These are phyloP conservation scores for Neopestalotiopsis rosae DNA, from an alignment of 2,329 filamentous ascomycete species.

Conservation along the genomic window DNA sequence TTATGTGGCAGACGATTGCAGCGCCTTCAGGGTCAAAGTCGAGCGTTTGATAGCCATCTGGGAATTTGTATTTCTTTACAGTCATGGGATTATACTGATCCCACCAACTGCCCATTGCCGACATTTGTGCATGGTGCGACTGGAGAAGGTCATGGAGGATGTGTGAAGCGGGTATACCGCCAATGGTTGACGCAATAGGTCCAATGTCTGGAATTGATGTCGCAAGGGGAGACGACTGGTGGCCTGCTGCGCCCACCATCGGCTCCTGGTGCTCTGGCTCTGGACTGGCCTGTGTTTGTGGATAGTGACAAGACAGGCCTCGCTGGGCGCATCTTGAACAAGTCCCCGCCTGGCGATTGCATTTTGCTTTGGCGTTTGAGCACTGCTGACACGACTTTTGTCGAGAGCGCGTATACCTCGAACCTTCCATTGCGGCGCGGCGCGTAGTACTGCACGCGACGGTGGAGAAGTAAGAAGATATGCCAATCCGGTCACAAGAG, in stretches of 20 bases:
- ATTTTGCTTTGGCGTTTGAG: constrained; percentile 44
- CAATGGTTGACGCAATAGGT: too few relatives aligned
- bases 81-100: not conserved
- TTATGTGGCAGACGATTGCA: constrained; percentile 50
- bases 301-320: constrained; percentile 37
- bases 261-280: not conserved
- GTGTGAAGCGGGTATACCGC: too few relatives aligned
- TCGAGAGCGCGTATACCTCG: constrained; percentile 42
- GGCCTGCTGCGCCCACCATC: not conserved
- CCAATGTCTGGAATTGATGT: not conserved
- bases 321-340: constrained; percentile 41
- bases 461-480: not conserved
- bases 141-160: too few relatives aligned
- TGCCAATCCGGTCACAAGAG: too few relatives aligned
- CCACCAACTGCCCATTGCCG: too few relatives aligned
- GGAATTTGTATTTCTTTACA: not conserved
- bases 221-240: not conserved
- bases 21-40: constrained; percentile 44
- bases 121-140: not conserved
- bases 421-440: constrained; percentile 25
- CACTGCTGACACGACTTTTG: constrained; percentile 47
- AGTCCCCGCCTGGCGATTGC: constrained; percentile 38
- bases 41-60: constrained; percentile 19
- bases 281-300: constrained; percentile 16
- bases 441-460: not conserved